Evolutionary conservation across 768 basidiomycete species (phyloP).

Genomic region (Suillus subaureus): DNA sequence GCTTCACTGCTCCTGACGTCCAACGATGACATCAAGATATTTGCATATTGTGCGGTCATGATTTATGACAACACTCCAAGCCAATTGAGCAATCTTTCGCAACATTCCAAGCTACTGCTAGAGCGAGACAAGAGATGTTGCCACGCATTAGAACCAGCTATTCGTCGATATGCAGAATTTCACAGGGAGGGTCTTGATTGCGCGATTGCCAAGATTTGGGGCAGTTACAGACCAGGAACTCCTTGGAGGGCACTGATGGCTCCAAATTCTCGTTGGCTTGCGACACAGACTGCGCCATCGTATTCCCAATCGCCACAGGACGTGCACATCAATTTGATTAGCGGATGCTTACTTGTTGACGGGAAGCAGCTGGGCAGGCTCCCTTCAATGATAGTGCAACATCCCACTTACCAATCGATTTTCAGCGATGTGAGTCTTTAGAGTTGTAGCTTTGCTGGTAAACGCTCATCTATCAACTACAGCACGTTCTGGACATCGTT

Average conservation of each 20-base stretch:
- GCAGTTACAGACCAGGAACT: constrained; percentile 25
- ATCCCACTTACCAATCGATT: constrained; percentile 22
- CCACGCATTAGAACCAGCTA: constrained; percentile 20
- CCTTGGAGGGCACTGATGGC: constrained; percentile 18
- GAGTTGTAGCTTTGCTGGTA: not conserved
- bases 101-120: constrained; percentile 22
- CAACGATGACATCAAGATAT: constrained; percentile 23
- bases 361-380: constrained; percentile 28
- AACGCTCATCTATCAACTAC: constrained; percentile 8
- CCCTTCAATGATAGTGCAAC: constrained; percentile 21
- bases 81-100: constrained; percentile 8
- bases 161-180: constrained; percentile 10
- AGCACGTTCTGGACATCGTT: constrained; percentile 25
- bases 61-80: constrained; percentile 29
- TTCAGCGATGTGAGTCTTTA: constrained; percentile 23
- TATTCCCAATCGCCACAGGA: constrained; percentile 18
- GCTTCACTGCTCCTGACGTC: constrained; percentile 19
- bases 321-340: constrained; percentile 25
- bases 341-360: constrained; percentile 29
- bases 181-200: constrained; percentile 19
- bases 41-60: constrained; percentile 27
- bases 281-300: constrained; percentile 17
- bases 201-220: constrained; percentile 25
- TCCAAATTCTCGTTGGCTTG: constrained; percentile 26
- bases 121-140: constrained; percentile 35